Base-by-base conservation (phyloP, 306 rosid species). In the Hippophae gyantsensis region DNA sequence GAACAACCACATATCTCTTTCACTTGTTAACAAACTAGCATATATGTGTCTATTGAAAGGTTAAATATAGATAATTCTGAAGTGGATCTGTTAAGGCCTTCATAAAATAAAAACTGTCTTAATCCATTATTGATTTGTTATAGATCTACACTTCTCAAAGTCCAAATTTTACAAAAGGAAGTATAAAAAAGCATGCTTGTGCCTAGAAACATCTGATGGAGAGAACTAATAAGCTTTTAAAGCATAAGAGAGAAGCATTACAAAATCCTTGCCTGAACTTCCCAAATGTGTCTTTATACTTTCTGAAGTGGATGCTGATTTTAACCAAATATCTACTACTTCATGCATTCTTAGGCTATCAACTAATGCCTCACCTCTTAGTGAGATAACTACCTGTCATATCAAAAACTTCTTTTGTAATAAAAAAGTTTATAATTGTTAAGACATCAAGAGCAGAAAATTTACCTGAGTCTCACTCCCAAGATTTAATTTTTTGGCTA, bases 381-480 rank as follows among this genome's bases (percentile, higher is more conserved):
- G n/a, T 23, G 49, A 60, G 52, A 84, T 67, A 68, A 84, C 84
- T 43, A 87, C 89, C 95, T 87, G 69, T 42, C 52, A 45, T 8
- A 25, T 47, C 54, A 10, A 56, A 63, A 2, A 40, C 43, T 43
- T 65, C 42, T 38, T 55, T 63, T 32, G 43, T 60, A 67, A 58
- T 8, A 60, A 13, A 54, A 6, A 65, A 11, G 42, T 40, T 2
- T 13, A 56, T 18, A 7, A 49, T 32, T 32, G 38, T 11, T 9
- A 6, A 44, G 5, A 13, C 60, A 59, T 27, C 7, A 44, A 46
- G 61, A 27, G 50, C 8, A 38, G 7, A 13, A 54, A 5, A 4
- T 47, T 68, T 82, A 87, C 95, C 92, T 84, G 89, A 5, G 62
- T 60, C 66, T 81, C 95, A 12, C 80, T 74, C 2, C 57, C 57